Conservation (phyloP, 2,329 filamentous ascomycete genomes). For the Lachnellula occidentalis region DNA sequence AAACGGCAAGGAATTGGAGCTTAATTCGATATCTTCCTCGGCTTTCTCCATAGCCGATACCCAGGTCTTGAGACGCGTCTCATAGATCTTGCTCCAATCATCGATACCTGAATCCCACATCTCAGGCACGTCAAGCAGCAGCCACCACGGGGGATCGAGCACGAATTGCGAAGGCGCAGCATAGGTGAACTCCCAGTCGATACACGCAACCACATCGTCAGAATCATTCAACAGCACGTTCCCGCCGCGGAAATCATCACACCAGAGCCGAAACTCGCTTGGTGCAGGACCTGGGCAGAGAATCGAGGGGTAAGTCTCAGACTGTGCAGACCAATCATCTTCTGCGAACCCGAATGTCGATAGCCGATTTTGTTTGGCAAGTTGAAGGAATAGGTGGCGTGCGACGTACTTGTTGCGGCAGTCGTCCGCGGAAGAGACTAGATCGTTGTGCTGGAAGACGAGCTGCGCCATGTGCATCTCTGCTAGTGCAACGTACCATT, state of each 20-base stretch:
- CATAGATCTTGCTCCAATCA: conserved; percentile 31
- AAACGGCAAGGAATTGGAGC: not conserved
- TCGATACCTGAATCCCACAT: conserved; percentile 30
- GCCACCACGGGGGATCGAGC: conserved; percentile 35
- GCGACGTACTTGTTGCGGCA: not conserved
- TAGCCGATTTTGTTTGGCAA: not conserved
- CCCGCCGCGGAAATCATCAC: conserved; percentile 9
- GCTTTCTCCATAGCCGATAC: conserved; percentile 28
- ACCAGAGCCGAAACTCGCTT: not conserved
- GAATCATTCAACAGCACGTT: conserved; percentile 31
- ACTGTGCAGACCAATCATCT: conserved; percentile 28
- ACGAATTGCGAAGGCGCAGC: conserved; percentile 31
- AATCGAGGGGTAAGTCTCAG: conserved; percentile 11
- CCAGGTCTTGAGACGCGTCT: conserved; percentile 30
- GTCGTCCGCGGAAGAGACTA: not conserved
- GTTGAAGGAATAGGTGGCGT: not conserved
- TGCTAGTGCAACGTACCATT: not conserved
- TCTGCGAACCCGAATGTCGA: conserved; percentile 9
- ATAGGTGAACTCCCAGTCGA: conserved; percentile 39
- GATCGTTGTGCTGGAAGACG: not conserved
- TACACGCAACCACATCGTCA: conserved; percentile 28
- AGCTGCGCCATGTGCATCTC: not conserved
- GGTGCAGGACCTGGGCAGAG: not conserved
- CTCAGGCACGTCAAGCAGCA: conserved; percentile 31
- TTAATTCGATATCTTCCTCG: conserved; percentile 17